Evolutionary conservation across 306 rosid species (phyloP).

Genomic region (Rosa rugosa): DNA sequence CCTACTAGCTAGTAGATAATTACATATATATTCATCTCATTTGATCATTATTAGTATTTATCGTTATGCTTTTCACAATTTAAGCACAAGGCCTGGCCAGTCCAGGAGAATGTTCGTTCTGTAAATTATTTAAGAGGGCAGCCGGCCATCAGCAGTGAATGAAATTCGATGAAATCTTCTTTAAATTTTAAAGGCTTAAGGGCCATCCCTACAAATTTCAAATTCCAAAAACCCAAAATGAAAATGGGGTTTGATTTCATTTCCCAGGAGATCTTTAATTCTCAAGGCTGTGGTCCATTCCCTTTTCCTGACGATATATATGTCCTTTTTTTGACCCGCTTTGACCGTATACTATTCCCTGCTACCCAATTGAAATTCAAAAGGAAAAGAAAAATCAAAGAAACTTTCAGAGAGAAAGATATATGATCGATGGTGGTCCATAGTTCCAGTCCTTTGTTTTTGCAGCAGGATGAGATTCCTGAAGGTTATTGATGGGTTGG

Average conservation of each 20-base stretch:
- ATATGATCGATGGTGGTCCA: constrained; percentile 60
- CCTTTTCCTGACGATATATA: constrained; percentile 39
- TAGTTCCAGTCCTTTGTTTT: constrained; percentile 13
- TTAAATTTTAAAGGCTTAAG: background rate
- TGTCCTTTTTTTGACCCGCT: constrained; percentile 70
- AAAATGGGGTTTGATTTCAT: background rate
- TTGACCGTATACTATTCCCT: constrained; percentile 74
- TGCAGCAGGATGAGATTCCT: constrained; percentile 45
- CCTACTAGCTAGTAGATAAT: background rate
- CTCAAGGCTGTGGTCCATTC: constrained; percentile 41
- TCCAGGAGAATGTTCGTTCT: constrained; percentile 4
- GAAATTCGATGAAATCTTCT: background rate
- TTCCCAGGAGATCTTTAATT: constrained; percentile 10
- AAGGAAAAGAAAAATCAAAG: background rate
- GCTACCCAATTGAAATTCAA: constrained; percentile 40
- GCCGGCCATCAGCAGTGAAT: background rate
- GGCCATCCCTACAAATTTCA: background rate
- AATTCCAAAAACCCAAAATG: background rate
- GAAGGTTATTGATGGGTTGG: constrained; percentile 15
- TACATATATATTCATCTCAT: background rate
- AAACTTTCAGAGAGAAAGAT: background rate
- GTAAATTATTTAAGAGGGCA: background rate
- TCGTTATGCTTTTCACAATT: background rate
- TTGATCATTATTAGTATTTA: background rate
- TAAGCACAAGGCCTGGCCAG: background rate